phyloP scores from a whole-genome alignment of 305 asterid genomes.

The Fraxinus paxiana region DNA sequence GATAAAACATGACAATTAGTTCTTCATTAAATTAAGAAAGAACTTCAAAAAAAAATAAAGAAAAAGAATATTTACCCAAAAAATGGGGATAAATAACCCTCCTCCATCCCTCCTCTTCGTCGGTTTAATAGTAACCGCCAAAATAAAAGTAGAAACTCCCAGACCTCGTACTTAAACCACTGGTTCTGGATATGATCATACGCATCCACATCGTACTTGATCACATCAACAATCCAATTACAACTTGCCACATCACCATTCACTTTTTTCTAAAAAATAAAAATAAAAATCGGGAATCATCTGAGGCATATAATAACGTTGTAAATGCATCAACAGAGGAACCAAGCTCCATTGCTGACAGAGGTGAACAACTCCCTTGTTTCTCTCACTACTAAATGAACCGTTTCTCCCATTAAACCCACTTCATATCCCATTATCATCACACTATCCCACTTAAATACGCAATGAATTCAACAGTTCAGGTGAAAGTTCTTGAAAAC shows the following conservation, averaged over 20 bases:
- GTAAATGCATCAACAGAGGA: slow-evolving; percentile 16
- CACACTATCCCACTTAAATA: slow-evolving; percentile 24
- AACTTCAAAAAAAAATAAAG: too few species aligned
- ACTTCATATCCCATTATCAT: slow-evolving; percentile 21
- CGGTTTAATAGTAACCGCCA: neutral
- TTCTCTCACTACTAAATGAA: slow-evolving; percentile 22
- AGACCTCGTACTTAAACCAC: neutral
- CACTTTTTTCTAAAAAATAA: too few species aligned
- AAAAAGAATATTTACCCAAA: neutral
- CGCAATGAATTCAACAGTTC: slow-evolving; percentile 21
- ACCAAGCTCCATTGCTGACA: neutral
- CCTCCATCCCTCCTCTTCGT: neutral
- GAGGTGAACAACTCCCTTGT: slow-evolving; percentile 26
- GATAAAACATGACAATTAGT: neutral
- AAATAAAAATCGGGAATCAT: neutral
- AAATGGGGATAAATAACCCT: neutral
- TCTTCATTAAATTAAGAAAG: neutral
- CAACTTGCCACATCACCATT: neutral
- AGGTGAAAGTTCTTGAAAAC: neutral
- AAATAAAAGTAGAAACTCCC: neutral
- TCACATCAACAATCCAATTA: neutral
- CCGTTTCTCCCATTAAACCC: slow-evolving; percentile 36
- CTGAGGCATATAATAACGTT: neutral
- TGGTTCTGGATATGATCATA: neutral
- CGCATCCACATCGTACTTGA: neutral